A percentile compares a stretch with the other conserved stretches of the same genome.
Evolutionary conservation across 371 early-diverging fungal species (phyloP).

Genomic region (Mucor indicus): DNA sequence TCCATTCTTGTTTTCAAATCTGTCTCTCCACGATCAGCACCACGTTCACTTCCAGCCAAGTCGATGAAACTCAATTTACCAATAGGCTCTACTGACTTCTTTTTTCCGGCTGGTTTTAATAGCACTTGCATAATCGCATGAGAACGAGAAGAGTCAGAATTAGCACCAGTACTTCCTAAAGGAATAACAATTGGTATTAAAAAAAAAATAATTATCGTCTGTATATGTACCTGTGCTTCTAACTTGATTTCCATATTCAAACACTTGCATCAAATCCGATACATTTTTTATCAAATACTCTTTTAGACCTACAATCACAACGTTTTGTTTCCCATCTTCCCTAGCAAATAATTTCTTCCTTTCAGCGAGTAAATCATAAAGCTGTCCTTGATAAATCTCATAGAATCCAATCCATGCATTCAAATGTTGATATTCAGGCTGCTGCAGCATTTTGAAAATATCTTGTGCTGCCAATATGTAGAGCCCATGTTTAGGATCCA

Average conservation of each 20-base stretch:
- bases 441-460: slow-evolving; percentile 75
- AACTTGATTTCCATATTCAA: slow-evolving; percentile 84
- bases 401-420: slow-evolving; percentile 85
- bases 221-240: slow-evolving; percentile 93
- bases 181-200: too few relatives aligned
- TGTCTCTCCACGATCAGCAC: slow-evolving; percentile 92
- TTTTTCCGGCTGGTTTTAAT: slow-evolving; percentile 48
- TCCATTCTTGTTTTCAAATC: slow-evolving; percentile 92
- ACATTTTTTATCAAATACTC: slow-evolving; percentile 81
- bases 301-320: slow-evolving; percentile 81
- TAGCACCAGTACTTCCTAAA: slow-evolving; percentile 79
- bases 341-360: slow-evolving; percentile 88
- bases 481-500: slow-evolving; percentile 79
- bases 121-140: slow-evolving; percentile 90
- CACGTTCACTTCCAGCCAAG: slow-evolving; percentile 87
- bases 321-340: slow-evolving; percentile 91
- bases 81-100: slow-evolving; percentile 12
- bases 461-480: slow-evolving; percentile 90
- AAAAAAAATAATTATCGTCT: too few relatives aligned
- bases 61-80: slow-evolving; percentile 83
- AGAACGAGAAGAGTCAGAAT: slow-evolving; percentile 73
- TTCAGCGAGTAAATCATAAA: slow-evolving; percentile 88
- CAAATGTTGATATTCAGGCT: slow-evolving; percentile 70
- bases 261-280: slow-evolving; percentile 83
- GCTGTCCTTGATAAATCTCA: slow-evolving; percentile 94